These are phyloP conservation scores for Ramularia endophylla DNA, from an alignment of 2,329 filamentous ascomycete genomes.

Conservation along the genomic window DNA sequence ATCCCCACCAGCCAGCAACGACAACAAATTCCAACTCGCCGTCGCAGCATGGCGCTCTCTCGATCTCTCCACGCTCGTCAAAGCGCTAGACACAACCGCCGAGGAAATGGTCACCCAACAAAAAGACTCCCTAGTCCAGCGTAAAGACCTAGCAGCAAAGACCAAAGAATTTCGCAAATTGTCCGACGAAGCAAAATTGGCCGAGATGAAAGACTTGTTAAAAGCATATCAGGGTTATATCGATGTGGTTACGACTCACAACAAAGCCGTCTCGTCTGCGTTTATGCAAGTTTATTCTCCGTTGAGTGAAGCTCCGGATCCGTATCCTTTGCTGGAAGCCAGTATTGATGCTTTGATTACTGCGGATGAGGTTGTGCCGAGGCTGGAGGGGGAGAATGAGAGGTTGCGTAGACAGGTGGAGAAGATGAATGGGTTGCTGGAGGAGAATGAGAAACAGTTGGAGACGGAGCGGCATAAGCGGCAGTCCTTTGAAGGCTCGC, in stretches of 20 bases:
- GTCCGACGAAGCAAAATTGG: conserved; percentile 79
- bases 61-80: conserved; percentile 76
- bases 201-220: conserved; percentile 80
- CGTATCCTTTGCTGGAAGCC: conserved; percentile 91
- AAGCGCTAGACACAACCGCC: conserved; percentile 84
- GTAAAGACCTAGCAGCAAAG: conserved; percentile 97
- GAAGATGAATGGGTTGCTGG: conserved; percentile 71
- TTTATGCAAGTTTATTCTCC: conserved; percentile 92
- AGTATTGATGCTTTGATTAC: conserved; percentile 91
- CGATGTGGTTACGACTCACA: conserved; percentile 91
- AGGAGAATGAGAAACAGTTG: conserved; percentile 74
- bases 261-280: conserved; percentile 85
- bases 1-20: conserved; percentile 29
- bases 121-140: conserved; percentile 87
- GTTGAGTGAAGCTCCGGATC: conserved; percentile 90
- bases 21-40: conserved; percentile 94
- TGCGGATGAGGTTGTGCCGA: conserved; percentile 87
- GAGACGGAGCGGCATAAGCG: conserved; percentile 69
- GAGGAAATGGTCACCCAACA: conserved; percentile 92
- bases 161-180: conserved; percentile 97
- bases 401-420: conserved; percentile 75
- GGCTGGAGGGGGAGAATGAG: conserved; percentile 80
- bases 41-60: conserved; percentile 95
- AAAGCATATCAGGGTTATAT: conserved; percentile 95
- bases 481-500: conserved; percentile 67